These are phyloP conservation scores for Chlorociboria aeruginascens DNA, from an alignment of 495 filamentous ascomycete genomes.

Conservation along the genomic window DNA sequence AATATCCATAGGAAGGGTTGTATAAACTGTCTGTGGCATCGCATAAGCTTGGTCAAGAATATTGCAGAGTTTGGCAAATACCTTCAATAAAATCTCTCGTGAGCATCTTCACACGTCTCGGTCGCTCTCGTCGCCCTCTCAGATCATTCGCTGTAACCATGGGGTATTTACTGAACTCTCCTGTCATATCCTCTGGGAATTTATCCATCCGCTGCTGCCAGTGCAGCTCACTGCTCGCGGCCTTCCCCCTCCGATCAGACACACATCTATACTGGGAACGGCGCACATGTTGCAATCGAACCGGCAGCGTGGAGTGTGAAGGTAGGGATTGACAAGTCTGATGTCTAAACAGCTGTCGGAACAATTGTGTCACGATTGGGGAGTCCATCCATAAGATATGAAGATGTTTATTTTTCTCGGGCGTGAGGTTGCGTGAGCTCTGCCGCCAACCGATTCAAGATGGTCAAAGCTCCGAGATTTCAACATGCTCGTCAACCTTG, in stretches of 20 bases:
- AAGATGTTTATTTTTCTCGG: background rate
- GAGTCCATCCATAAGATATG: constrained; percentile 58
- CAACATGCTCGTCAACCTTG: background rate
- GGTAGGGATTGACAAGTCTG: constrained; percentile 50
- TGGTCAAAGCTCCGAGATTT: constrained; percentile 18
- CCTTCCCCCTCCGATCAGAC: constrained; percentile 8
- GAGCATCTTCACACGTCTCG: constrained; percentile 87
- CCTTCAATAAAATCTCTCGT: constrained; percentile 96
- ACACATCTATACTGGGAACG: constrained; percentile 11
- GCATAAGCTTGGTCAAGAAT: constrained; percentile 3
- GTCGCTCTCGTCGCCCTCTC: constrained; percentile 57
- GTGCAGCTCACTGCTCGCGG: constrained; percentile 31
- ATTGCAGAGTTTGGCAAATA: constrained; percentile 23
- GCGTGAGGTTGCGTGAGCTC: constrained; percentile 5
- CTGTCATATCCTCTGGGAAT: constrained; percentile 59
- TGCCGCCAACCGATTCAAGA: constrained; percentile 1
- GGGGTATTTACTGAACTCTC: constrained; percentile 71
- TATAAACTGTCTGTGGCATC: constrained; percentile 73
- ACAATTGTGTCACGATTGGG: constrained; percentile 61
- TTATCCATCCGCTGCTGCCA: constrained; percentile 75
- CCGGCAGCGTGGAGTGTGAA: constrained; percentile 29
- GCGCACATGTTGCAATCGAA: constrained; percentile 26
- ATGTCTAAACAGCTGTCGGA: constrained; percentile 71
- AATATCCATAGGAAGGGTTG: constrained; percentile 96
- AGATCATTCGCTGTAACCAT: constrained; percentile 73